Percentiles rank a stretch among this genome's conserved stretches.
phyloP scores from a whole-genome alignment of 805 yeast genomes.

The Tetrapisispora namnaoensis region DNA sequence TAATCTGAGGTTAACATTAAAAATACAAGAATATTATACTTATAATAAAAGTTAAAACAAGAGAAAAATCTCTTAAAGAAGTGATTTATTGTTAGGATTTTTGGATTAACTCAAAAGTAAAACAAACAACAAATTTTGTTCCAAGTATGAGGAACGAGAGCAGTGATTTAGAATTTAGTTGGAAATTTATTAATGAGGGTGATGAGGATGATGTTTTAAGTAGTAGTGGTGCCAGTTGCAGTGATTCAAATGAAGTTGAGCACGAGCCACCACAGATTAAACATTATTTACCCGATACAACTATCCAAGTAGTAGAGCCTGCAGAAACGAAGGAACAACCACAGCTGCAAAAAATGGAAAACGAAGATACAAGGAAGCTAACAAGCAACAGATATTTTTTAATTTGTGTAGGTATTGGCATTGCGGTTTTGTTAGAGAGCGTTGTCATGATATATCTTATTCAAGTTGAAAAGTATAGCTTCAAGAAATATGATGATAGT shows the following conservation, averaged over 20 bases:
- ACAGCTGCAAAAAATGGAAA: too few species aligned
- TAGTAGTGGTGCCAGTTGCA: background rate
- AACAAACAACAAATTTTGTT: too few species aligned
- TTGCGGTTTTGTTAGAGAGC: background rate
- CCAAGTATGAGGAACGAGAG: background rate
- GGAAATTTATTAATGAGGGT: background rate
- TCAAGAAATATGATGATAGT: background rate
- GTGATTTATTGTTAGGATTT: too few species aligned
- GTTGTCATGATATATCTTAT: background rate
- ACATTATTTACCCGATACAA: background rate
- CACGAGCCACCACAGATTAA: background rate
- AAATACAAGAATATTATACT: too few species aligned
- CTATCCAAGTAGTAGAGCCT: background rate
- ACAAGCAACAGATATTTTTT: background rate
- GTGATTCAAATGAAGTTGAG: background rate
- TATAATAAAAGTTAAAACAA: too few species aligned
- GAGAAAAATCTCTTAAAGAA: too few species aligned
- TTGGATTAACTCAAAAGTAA: too few species aligned
- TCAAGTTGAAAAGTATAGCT: background rate
- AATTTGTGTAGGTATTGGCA: background rate
- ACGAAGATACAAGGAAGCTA: background rate
- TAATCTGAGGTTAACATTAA: too few species aligned
- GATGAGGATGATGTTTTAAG: constrained; percentile 1
- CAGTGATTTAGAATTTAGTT: background rate
- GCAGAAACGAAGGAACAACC: too few species aligned